These are phyloP conservation scores for Sporodiniella umbellata DNA, from an alignment of 371 early-diverging fungal species.

Conservation along the genomic window DNA sequence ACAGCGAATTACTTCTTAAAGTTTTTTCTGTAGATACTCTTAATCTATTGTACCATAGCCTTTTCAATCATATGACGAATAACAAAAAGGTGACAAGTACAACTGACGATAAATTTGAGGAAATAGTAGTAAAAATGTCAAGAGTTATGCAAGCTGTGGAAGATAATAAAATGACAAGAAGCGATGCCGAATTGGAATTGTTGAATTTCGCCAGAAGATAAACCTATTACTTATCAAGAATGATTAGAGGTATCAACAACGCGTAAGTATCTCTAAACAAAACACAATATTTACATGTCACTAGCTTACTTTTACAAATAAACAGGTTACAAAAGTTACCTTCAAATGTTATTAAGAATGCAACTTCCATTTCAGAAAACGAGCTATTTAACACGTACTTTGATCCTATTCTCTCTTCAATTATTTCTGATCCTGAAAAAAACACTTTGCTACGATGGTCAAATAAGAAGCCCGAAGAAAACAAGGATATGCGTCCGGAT, in stretches of 20 bases:
- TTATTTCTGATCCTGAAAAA: constrained; percentile 10
- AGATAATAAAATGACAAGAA: constrained; percentile 9
- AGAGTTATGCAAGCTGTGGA: constrained; percentile 5
- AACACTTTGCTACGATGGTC: constrained; percentile 18
- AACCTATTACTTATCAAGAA: constrained; percentile 9
- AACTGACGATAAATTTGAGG: constrained; percentile 7
- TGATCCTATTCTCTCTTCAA: constrained; percentile 21
- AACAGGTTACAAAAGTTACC: too few relatives aligned
- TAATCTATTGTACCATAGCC: constrained; percentile 9
- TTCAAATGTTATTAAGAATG: constrained; percentile 2
- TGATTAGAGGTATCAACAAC: constrained; percentile 8
- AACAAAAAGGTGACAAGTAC: constrained; percentile 10
- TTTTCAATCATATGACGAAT: constrained; percentile 6
- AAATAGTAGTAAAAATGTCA: constrained; percentile 2
- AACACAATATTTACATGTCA: constrained; percentile 5
- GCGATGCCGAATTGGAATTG: constrained; percentile 10
- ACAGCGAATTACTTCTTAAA: constrained; percentile 4
- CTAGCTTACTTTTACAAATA: constrained; percentile 4
- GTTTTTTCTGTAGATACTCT: constrained; percentile 11
- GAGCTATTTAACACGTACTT: constrained; percentile 23
- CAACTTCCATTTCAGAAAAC: constrained; percentile 25
- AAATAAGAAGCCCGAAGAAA: constrained; percentile 9
- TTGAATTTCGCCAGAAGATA: constrained; percentile 12
- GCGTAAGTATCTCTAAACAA: constrained; percentile 9
- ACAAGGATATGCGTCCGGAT: constrained; percentile 15